phyloP scores from a whole-genome alignment of 129 eudicot species.

The Arctium lappa region DNA sequence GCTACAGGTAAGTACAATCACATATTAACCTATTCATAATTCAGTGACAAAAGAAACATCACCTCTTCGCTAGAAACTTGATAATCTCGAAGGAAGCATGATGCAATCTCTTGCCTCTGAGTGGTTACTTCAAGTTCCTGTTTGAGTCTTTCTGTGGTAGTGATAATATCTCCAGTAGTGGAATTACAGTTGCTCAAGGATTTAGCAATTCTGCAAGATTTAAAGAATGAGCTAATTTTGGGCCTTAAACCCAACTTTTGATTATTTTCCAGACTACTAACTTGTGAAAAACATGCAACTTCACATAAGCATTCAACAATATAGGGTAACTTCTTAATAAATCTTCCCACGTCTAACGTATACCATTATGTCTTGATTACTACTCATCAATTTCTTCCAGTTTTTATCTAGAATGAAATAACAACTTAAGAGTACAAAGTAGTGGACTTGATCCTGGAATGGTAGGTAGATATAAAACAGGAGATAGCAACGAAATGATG shows the following conservation, averaged over 20 bases:
- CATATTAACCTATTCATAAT: background rate
- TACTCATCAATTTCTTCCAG: background rate
- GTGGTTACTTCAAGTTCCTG: constrained; percentile 88
- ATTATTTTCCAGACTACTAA: background rate
- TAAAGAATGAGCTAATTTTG: background rate
- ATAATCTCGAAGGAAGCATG: constrained; percentile 90
- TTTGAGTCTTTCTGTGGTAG: constrained; percentile 92
- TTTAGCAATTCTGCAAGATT: constrained; percentile 67
- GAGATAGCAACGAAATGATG: background rate
- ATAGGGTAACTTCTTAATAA: background rate
- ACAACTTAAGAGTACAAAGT: background rate
- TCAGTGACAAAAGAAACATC: background rate
- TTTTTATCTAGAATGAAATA: background rate
- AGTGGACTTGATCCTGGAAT: background rate
- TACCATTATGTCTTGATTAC: background rate
- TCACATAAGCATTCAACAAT: constrained; percentile 7
- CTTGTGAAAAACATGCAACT: background rate
- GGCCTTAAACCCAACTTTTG: background rate
- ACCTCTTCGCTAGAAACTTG: constrained; percentile 97
- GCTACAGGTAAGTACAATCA: constrained; percentile 11
- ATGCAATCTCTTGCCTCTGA: constrained; percentile 96
- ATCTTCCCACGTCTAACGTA: background rate
- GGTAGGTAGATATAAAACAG: background rate
- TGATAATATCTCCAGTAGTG: constrained; percentile 87
- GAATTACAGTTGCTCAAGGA: constrained; percentile 83